Conservation (phyloP, 768 basidiomycete species). For the Asterophora parasitica region DNA sequence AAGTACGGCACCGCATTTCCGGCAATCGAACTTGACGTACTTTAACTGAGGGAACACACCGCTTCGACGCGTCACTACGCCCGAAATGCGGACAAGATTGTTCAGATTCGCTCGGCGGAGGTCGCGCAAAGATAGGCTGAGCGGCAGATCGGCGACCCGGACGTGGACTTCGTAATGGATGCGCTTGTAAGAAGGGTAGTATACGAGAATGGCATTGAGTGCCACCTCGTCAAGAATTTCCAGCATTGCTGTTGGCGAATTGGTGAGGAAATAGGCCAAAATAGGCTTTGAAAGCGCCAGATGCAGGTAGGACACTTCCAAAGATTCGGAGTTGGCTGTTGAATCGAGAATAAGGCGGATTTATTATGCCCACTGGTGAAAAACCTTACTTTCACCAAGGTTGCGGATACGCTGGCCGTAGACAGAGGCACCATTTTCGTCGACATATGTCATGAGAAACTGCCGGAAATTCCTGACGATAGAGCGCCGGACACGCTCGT, state of each 20-base stretch:
- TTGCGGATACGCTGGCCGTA: slow-evolving; percentile 92
- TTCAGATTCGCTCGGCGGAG: slow-evolving; percentile 90
- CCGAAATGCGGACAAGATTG: slow-evolving; percentile 90
- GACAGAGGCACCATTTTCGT: slow-evolving; percentile 86
- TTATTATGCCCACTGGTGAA: background rate
- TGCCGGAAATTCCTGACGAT: slow-evolving; percentile 91
- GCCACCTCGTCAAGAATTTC: slow-evolving; percentile 95
- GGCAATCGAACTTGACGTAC: slow-evolving; percentile 98
- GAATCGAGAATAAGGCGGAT: slow-evolving; percentile 12
- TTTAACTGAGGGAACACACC: slow-evolving; percentile 99
- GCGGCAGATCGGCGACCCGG: slow-evolving; percentile 90
- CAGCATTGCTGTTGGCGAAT: slow-evolving; percentile 90
- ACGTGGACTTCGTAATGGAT: slow-evolving; percentile 99
- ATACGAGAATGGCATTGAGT: slow-evolving; percentile 87
- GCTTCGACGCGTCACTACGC: slow-evolving; percentile 91
- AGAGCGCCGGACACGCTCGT: slow-evolving; percentile 84
- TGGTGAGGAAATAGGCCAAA: slow-evolving; percentile 95
- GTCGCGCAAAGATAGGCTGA: slow-evolving; percentile 86
- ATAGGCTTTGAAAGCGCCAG: slow-evolving; percentile 90
- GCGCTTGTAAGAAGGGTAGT: slow-evolving; percentile 92
- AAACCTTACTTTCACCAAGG: slow-evolving; percentile 83
- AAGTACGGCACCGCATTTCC: slow-evolving; percentile 87
- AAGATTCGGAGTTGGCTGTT: slow-evolving; percentile 91
- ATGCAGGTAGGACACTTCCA: slow-evolving; percentile 97
- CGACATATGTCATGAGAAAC: slow-evolving; percentile 94